Base-by-base conservation (phyloP, 2,329 filamentous ascomycete genomes). In the Fusarium sp. region DNA sequence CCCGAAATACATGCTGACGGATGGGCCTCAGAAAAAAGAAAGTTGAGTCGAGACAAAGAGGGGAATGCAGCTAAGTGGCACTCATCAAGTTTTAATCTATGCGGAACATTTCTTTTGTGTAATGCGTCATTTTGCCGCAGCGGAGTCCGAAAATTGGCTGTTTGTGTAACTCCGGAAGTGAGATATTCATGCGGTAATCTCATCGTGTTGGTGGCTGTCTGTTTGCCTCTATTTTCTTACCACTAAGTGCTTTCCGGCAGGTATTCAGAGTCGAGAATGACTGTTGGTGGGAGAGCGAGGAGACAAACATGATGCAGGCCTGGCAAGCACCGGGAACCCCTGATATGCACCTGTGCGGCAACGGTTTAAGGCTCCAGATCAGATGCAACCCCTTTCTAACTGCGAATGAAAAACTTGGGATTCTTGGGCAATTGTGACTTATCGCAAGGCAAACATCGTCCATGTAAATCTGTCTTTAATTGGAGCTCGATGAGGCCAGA, bases 61-160 rank as follows among this genome's bases (percentile, higher is more conserved):
- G 23, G 8, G 5, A 18, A 33, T 67, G 30, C 32, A 44, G 32
- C 15, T 7, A 52, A 67, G 40, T 54, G 48, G 62, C 35, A 30
- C 48, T 54, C 30, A 9, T 14, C 33, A 48, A 32, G 17, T 67
- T 48, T 67, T 48, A 55, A 40, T 48, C 45, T 58, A 64, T 40
- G 18, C 38, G 15, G n/a, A n/a, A 12, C 18, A 48, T n/a, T 27
- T 6, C 17, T 44, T 7, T 38, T 35, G 4, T 46, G 27, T 4
- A 23, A 7, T 27, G 20, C 44, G 27, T 33, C 11, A 14, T 32
- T 35, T 41, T 11, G n/a, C 30, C 10, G 7, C 40, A n/a, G 17
- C 41, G 30, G 30, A 23, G 20, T 35, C 46, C 46, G 18, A 41
- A 9, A 23, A 23, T 23, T 23, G 27, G 57, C 11, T 27, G 5